Evolutionary conservation across 805 yeast species (phyloP).

Genomic region (Starmerella ratchasimensis): DNA sequence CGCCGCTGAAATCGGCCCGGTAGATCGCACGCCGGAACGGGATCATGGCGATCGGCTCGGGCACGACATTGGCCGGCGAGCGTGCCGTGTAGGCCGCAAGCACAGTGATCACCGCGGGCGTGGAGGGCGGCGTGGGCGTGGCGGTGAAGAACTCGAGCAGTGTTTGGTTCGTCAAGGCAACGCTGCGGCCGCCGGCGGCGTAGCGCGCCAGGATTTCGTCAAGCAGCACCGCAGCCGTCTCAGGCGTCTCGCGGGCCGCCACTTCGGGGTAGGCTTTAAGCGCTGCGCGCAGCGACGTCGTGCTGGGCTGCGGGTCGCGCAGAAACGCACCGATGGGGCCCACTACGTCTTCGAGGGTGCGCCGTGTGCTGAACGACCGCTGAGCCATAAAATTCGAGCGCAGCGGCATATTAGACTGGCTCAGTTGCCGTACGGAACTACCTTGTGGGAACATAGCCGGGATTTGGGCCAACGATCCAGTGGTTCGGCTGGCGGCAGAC

Average conservation of each 20-base stretch:
- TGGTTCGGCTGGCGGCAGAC: no score
- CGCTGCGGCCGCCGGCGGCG: background rate
- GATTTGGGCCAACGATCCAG: no score
- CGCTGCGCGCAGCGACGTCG: constrained; percentile 14
- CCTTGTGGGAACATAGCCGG: no score
- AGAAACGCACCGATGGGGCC: constrained; percentile 8
- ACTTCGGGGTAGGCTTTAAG: constrained; percentile 21
- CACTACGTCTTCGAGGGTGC: background rate
- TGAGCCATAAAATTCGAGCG: no score
- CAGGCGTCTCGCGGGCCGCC: constrained; percentile 18
- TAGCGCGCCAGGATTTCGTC: constrained; percentile 15
- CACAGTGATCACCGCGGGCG: constrained; percentile 15
- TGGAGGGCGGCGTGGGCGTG: constrained; percentile 19
- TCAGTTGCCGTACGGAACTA: no score
- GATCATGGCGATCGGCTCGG: constrained; percentile 34
- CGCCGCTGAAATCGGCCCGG: constrained; percentile 43
- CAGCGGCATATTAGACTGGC: no score
- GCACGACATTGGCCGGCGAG: constrained; percentile 10
- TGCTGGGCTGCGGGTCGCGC: background rate
- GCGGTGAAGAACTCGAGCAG: constrained; percentile 19
- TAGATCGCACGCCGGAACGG: constrained; percentile 49
- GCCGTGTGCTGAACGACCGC: constrained; percentile 2
- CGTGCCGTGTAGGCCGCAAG: constrained; percentile 16
- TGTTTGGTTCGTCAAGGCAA: constrained; percentile 12
- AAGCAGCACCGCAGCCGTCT: constrained; percentile 19